These are phyloP conservation scores for Kockovaella imperatae DNA, from an alignment of 768 basidiomycete genomes.

Conservation along the genomic window DNA sequence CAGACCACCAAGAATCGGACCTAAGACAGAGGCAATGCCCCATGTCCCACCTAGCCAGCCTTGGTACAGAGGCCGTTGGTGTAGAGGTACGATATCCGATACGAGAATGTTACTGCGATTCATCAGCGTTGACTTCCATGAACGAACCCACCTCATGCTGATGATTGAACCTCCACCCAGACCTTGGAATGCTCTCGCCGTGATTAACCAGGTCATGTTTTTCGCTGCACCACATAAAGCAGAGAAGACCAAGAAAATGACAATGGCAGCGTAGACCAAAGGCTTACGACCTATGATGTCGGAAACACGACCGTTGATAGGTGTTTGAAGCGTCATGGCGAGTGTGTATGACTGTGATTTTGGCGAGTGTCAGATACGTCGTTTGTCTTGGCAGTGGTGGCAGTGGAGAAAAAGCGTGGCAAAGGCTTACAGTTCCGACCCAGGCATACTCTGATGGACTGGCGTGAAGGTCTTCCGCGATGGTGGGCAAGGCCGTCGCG, in stretches of 20 bases:
- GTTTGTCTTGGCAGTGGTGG: background rate
- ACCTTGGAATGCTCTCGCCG: slow-evolving; percentile 33
- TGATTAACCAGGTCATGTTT: slow-evolving; percentile 28
- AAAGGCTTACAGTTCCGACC: slow-evolving; percentile 32
- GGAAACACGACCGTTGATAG: slow-evolving; percentile 32
- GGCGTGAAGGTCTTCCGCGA: slow-evolving; percentile 30
- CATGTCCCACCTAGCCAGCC: slow-evolving; percentile 58
- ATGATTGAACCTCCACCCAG: slow-evolving; percentile 39
- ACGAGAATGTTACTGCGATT: slow-evolving; percentile 19
- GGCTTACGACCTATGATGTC: slow-evolving; percentile 41
- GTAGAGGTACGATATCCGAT: slow-evolving; percentile 66
- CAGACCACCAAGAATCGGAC: slow-evolving; percentile 71
- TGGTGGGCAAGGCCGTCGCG: slow-evolving; percentile 34
- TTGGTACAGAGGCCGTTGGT: slow-evolving; percentile 71
- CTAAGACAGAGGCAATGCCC: slow-evolving; percentile 65
- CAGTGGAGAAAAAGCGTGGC: too few relatives aligned
- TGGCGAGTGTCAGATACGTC: background rate
- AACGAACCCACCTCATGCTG: slow-evolving; percentile 21
- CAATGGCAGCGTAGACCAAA: slow-evolving; percentile 32
- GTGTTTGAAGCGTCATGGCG: slow-evolving; percentile 19
- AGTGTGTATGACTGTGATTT: slow-evolving; percentile 23
- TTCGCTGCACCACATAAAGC: slow-evolving; percentile 39
- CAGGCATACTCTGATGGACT: slow-evolving; percentile 36
- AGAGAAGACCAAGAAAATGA: slow-evolving; percentile 29
- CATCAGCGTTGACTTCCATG: background rate